Evolutionary conservation across 345 rosid species (phyloP), one percentile per base, ranked within the genome.

Genomic region (Fremontodendron californicum): DNA sequence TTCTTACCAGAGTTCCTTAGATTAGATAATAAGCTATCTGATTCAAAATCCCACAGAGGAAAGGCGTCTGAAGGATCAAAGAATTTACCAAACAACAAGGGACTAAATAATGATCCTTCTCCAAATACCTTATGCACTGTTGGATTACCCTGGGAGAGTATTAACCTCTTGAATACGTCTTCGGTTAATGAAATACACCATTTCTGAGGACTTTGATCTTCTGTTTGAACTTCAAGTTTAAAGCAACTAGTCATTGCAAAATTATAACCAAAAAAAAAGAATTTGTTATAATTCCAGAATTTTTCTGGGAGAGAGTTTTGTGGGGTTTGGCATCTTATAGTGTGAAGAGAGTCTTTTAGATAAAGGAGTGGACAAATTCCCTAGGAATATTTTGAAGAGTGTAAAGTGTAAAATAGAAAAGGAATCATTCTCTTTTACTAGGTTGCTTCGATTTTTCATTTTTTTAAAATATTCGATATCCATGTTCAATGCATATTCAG

Each of bases 41-140:
- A 86, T 46, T 93, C 94, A 64, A 94, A 88, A 21, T 94, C 98
- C 98, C 98, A 93, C 6, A 94, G 75, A 0, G 97, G 95, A 86
- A 94, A 94, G 3, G 98, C 98, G 80, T 94, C 98, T 9, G 91
- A 93, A 1, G 98, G 98, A 88, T 94, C 98, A 58, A 94, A 94
- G 81, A 82, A 94, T 63, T 94, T 94, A 4, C 97, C 92, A 35
- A 93, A 94, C 86, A 93, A 82, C 70, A 88, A 82, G 1, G 98
- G 98, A 82, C 97, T 93, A 63, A 89, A 91, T n/a, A 93, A 75
- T 40, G 95, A 93, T 29, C 95, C 97, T 21, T 94, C 97, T 1
- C 95, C 94, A 65, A 90, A 91, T 63, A 88, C 88, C 85, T 85
- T 88, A 16, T 83, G 86, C 79, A 87, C 84, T 15, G 75, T 39